Evolutionary conservation across 2,329 filamentous ascomycete genomes (phyloP), one percentile per base, ranked within the genome.

Genomic region (Fusarium nodosum): DNA sequence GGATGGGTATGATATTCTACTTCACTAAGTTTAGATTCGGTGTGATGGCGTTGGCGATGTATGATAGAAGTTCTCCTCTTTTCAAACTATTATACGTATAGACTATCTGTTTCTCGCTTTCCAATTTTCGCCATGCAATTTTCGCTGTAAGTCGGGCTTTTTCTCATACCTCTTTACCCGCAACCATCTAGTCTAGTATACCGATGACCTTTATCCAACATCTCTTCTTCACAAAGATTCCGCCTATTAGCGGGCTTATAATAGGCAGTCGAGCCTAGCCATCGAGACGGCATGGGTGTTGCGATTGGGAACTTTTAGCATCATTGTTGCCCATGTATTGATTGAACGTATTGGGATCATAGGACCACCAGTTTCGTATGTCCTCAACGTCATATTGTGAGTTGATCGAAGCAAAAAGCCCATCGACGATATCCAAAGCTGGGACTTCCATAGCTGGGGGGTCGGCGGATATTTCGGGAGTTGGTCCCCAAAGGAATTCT

Each of bases 1-100:
- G 76, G 90, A 91, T 68, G 90, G 90, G 2, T 92, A 92, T 71
- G 89, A 93, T 72, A 93, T 94, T 72, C 73, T 93, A 66, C 81
- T 93, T 18, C 69, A 76, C 52, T 79, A 57, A 68, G 22, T 45
- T 36, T 11, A 44, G 12, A 20, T 18, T 33, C n/a, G 13, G 41
- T 56, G 34, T 20, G 45, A 59, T 28, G 71, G 71, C 66, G 57
- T 64, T 63, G 46, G 44, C 20, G 33, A 45, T 69, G 44, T 57
- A 51, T 26, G 20, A 51, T 72, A 67, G 56, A 72, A 42, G 33
- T 56, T 70, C 69, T 47, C 66, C 69, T 58, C 69, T 68, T 67
- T 30, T 66, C 45, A 34, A 50, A 20, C 18, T 26, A 48, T 16
- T 42, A 13, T 38, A 50, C 41, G 57, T 28, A 63, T 16, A 55